phyloP scores from a whole-genome alignment of 305 asterid genomes.

The Solanum aculeatissimum region DNA sequence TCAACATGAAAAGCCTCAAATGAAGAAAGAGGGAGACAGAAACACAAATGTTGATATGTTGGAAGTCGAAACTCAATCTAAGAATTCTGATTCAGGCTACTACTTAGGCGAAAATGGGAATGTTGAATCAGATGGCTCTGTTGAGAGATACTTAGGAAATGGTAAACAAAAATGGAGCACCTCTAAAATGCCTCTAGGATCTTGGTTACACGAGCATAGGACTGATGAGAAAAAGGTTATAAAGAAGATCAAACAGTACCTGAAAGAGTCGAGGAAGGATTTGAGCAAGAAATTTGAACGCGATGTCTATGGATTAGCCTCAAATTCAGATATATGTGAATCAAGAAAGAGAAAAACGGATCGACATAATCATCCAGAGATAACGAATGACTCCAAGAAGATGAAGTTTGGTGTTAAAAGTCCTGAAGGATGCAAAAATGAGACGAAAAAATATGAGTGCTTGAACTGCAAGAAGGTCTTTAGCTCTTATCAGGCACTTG shows the following conservation, averaged over 20 bases:
- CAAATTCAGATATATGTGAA: conserved; percentile 12
- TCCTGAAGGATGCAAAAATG: neutral
- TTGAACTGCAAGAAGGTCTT: conserved; percentile 62
- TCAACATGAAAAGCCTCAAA: conserved; percentile 9
- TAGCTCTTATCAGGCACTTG: conserved; percentile 75
- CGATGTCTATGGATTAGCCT: conserved; percentile 5
- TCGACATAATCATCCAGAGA: conserved; percentile 13
- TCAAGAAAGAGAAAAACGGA: conserved; percentile 25
- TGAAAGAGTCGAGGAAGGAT: neutral
- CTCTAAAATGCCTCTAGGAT: neutral
- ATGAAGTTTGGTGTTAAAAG: neutral
- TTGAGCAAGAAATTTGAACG: neutral
- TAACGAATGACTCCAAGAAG: conserved; percentile 19
- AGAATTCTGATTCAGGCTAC: conserved; percentile 81
- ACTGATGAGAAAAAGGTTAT: neutral
- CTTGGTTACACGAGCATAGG: neutral
- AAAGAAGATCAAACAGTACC: conserved; percentile 6
- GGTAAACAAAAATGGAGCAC: neutral
- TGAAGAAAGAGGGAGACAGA: conserved; percentile 8
- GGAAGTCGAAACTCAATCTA: conserved; percentile 15
- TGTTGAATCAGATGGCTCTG: conserved; percentile 63
- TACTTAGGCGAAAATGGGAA: conserved; percentile 52
- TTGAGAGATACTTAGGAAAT: conserved; percentile 24
- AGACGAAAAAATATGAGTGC: conserved; percentile 57
- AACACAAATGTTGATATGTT: neutral